A percentile compares a stretch with the other conserved stretches of the same genome.
Evolutionary conservation across 2,329 filamentous ascomycete species (phyloP).

Genomic region (Xylariaceae sp.): DNA sequence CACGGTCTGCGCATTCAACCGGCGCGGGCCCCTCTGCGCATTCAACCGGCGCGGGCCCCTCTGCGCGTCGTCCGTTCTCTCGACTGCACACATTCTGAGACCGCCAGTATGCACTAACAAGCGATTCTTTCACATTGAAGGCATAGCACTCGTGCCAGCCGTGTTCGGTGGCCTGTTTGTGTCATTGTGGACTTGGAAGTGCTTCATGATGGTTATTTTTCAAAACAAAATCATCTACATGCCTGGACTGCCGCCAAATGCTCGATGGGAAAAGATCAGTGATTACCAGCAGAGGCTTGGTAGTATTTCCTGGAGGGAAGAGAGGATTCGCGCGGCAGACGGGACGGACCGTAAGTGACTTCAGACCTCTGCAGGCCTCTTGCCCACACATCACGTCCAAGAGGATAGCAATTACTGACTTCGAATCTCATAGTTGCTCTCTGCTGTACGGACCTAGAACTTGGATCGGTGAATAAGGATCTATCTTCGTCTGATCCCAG

Average conservation of each 20-base stretch:
- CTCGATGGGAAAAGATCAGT: slow-evolving; percentile 59
- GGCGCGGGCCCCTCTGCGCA: slow-evolving; percentile 18
- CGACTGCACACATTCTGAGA: slow-evolving; percentile 21
- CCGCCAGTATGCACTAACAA: slow-evolving; percentile 18
- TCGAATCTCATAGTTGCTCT: slow-evolving; percentile 34
- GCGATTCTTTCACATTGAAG: slow-evolving; percentile 34
- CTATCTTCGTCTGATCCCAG: slow-evolving; percentile 25
- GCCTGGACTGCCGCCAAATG: slow-evolving; percentile 66
- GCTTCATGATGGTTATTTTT: slow-evolving; percentile 68
- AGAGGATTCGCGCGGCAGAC: slow-evolving; percentile 55
- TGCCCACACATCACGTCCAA: neutral
- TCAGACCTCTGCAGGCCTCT: neutral
- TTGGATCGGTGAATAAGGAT: slow-evolving; percentile 19
- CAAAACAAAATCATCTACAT: slow-evolving; percentile 83
- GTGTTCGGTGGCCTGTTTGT: slow-evolving; percentile 62
- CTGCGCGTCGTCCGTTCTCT: slow-evolving; percentile 10
- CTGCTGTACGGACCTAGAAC: slow-evolving; percentile 31
- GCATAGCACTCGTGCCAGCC: slow-evolving; percentile 57
- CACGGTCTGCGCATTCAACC: slow-evolving; percentile 10
- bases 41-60: slow-evolving; percentile 16
- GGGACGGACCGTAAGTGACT: slow-evolving; percentile 48
- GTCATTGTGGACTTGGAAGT: slow-evolving; percentile 61
- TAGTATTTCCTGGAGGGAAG: slow-evolving; percentile 63
- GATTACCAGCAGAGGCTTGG: slow-evolving; percentile 57
- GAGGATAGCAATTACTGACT: neutral